Conservation (phyloP, 352 stramenopile genomes). For the Elongisporangium senticosum region DNA sequence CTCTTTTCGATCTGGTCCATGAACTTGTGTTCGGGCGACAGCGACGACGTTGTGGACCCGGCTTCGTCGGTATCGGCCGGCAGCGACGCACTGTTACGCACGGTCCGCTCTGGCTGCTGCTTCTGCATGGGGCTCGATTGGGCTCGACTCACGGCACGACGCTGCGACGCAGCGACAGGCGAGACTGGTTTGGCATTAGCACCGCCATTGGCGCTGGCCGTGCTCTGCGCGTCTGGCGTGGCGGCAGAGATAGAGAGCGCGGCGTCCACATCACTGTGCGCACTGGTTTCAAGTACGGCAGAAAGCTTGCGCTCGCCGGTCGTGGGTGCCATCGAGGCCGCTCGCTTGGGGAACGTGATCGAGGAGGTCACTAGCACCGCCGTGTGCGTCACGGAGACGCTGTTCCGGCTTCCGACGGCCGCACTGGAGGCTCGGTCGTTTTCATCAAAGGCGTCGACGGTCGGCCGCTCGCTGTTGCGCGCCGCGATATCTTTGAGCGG, state of each 20-base stretch:
- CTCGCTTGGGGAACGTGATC: not conserved
- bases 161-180: not conserved
- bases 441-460: not conserved
- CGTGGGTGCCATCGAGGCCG: not conserved
- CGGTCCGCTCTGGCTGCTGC: not conserved
- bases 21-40: conserved; percentile 30
- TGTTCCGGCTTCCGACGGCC: not conserved
- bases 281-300: not conserved
- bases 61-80: not conserved
- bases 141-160: not conserved
- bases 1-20: conserved; percentile 14
- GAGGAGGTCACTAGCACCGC: not conserved
- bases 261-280: not conserved
- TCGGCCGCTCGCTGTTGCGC: conserved; percentile 18
- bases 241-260: not conserved
- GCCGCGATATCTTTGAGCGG: conserved; percentile 15
- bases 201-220: not conserved
- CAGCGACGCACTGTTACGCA: conserved; percentile 1
- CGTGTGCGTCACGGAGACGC: not conserved
- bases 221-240: not conserved
- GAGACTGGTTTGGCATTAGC: not conserved
- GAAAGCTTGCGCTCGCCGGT: not conserved
- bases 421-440: not conserved
- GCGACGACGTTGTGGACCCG: conserved; percentile 1
- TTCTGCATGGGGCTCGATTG: not conserved